Base-by-base conservation (phyloP, 768 basidiomycete species). In the Hypholoma fasciculare region DNA sequence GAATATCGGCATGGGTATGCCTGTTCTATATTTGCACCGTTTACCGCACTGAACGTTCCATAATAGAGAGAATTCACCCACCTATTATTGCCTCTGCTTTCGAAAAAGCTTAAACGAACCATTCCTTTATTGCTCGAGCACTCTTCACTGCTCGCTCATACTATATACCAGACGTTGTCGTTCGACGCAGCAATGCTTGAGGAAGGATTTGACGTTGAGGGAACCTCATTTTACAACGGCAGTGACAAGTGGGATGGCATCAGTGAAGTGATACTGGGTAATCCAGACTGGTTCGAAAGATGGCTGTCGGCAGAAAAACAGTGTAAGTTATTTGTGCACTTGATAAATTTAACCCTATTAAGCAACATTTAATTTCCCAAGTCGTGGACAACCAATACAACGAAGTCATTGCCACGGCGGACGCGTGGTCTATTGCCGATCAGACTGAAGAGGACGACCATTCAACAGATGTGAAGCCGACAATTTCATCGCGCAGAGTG, bases 291-390 rank as follows among this genome's bases (percentile, higher is more conserved):
- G 96, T 98, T 96, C 67, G 84, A 89, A 42, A 81, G 85, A 3
- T 99, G 97, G 97, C 71, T 97, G 36, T 82, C 84, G 30, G 96
- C 91, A 14, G 97, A 99, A 74, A 87, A 88, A 65, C 81, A 84
- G 65, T 98, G 96, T 95, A 67, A 66, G 94, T 74, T n/a, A 30
- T 54, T 54, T n/a, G 50, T 42, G 56, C 17, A 30, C 13, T 48
- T 54, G 26, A 23, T 27, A 19, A 19, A 30, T 37, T 27, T 13
- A 17, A 7, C 27, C 13, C 48, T 30, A 17, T 34, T 2, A 43
- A 9, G 17, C 27, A 23, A 53, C 23, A 23, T 19, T 54, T 34
- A 47, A 26, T 52, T 37, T 19, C 49, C 39, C 49, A 69, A 98
- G 96, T 98, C 67, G 86, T 89, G 4, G 89, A 97, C 63, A 82